A percentile compares a stretch with the other conserved stretches of the same genome.
Conservation (phyloP, 2,329 filamentous ascomycete species). For the Microsporum ferrugineum region DNA sequence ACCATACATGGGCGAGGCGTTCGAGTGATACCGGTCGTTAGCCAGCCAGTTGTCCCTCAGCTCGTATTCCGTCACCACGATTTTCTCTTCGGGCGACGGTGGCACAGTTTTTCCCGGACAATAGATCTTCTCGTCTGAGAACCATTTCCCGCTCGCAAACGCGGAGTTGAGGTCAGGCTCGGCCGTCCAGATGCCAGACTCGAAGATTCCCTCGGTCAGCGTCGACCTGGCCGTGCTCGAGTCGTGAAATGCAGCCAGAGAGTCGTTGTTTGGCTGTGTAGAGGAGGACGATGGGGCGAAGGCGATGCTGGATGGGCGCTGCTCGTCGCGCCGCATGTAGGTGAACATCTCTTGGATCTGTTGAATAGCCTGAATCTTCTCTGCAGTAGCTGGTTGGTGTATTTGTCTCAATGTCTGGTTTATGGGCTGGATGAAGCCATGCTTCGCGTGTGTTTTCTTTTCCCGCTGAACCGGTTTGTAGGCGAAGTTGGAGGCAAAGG, state of each 20-base stretch:
- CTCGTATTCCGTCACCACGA: neutral
- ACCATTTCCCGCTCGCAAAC: neutral
- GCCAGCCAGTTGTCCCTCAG: neutral
- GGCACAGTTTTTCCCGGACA: constrained; percentile 1
- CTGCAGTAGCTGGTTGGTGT: neutral
- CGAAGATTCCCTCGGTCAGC: constrained; percentile 21
- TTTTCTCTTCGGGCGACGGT: constrained; percentile 3
- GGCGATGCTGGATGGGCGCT: constrained; percentile 11
- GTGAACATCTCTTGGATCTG: constrained; percentile 10
- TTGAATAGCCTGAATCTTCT: too few species aligned
- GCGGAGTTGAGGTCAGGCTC: neutral
- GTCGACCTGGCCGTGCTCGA: constrained; percentile 20
- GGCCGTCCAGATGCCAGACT: constrained; percentile 15
- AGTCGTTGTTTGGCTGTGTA: constrained; percentile 5
- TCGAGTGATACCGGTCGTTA: neutral
- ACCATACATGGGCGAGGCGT: neutral
- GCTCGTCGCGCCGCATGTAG: constrained; percentile 16
- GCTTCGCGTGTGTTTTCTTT: neutral
- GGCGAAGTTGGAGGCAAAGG: neutral
- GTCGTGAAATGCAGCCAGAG: constrained; percentile 18
- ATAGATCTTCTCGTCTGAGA: constrained; percentile 1
- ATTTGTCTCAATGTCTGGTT: neutral
- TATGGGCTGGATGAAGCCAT: neutral
- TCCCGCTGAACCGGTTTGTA: neutral
- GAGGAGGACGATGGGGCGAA: constrained; percentile 6